Evolutionary conservation across 1,139 yeast species (phyloP), one percentile per base, ranked within the genome.

Genomic region (Scheffersomyces titani): DNA sequence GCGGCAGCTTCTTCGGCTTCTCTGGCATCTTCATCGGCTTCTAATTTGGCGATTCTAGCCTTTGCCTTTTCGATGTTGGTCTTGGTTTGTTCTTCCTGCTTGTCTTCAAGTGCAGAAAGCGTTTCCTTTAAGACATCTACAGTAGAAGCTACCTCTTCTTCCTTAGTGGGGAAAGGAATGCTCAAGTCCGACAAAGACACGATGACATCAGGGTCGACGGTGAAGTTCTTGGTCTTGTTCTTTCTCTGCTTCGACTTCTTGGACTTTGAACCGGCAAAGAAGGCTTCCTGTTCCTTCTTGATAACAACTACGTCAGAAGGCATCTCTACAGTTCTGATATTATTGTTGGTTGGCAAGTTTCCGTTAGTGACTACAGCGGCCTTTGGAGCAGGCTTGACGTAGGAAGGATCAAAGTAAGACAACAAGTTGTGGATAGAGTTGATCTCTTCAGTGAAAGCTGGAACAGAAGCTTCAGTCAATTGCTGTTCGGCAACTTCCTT

Each of bases 371-470:
- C 63, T 30, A 69, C 68, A 54, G 76, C 68, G 63, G 78, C 66
- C 61, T 72, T 71, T 54, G 74, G 76, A 61, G 69, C 72, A 61
- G 91, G 89, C 75, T 85, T 88, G 63, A 83, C 89, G 73, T 86
- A 89, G 51, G 87, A 73, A 63, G 97, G 96, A 70, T 92, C 97
- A 67, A 93, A 90, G 76, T 85, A 84, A 50, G 77, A 69, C 72
- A 92, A 81, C 69, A 92, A 81, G 61, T 81, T 78, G 74, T 91
- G 92, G 69, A 94, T 90, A 60, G 88, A 80, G 65, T 80, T 82
- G 66, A 91, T 87, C 76, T 92, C 94, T 52, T 77, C 77, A 60
- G 88, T 86, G 77, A 90, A 93, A 47, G 98, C 98, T 50, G 98
- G 97, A 66, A 82, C 80, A 45, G 93, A 89, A 55, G 92, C 92